Percentiles rank a stretch among this genome's conserved stretches.
These are phyloP conservation scores for Talaromyces ruber DNA, from an alignment of 495 filamentous ascomycete species.

Conservation along the genomic window DNA sequence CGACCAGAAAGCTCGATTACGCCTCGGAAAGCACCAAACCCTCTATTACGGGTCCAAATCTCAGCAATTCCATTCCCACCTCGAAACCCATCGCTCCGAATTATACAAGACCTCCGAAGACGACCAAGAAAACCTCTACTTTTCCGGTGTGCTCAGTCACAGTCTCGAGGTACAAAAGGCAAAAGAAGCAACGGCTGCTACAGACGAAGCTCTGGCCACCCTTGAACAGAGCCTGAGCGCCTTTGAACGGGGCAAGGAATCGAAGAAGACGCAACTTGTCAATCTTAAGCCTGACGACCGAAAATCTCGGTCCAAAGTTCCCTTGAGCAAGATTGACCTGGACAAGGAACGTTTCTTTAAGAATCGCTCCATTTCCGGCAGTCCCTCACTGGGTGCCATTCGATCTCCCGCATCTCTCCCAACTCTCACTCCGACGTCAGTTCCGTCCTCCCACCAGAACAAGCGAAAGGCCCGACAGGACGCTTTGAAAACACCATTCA, in stretches of 20 bases:
- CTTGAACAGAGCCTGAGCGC: constrained; percentile 45
- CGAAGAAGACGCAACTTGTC: constrained; percentile 41
- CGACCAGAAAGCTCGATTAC: constrained; percentile 48
- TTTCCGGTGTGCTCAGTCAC: constrained; percentile 48
- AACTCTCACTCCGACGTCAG: constrained; percentile 33
- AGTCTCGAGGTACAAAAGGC: constrained; percentile 48
- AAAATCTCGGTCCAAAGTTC: constrained; percentile 19
- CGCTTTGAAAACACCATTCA: constrained; percentile 48
- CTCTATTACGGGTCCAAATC: constrained; percentile 45
- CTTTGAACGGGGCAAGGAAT: constrained; percentile 42
- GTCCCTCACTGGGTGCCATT: constrained; percentile 51
- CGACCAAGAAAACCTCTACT: constrained; percentile 38
- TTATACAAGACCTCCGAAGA: constrained; percentile 34
- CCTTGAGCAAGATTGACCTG: constrained; percentile 29
- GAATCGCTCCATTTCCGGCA: constrained; percentile 53
- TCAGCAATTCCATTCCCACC: constrained; percentile 38
- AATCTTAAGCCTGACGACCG: constrained; percentile 24
- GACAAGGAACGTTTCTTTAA: constrained; percentile 38
- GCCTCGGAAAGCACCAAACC: constrained; percentile 37
- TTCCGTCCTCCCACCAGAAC: constrained; percentile 45
- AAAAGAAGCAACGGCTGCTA: constrained; percentile 42
- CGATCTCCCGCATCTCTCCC: constrained; percentile 27
- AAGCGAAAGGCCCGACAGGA: constrained; percentile 44
- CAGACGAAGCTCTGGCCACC: constrained; percentile 45
- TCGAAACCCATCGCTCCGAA: constrained; percentile 42